Evolutionary conservation across 2,329 filamentous ascomycete species (phyloP), one percentile per base, ranked within the genome.

Genomic region (Hymenoscyphus fraxineus): DNA sequence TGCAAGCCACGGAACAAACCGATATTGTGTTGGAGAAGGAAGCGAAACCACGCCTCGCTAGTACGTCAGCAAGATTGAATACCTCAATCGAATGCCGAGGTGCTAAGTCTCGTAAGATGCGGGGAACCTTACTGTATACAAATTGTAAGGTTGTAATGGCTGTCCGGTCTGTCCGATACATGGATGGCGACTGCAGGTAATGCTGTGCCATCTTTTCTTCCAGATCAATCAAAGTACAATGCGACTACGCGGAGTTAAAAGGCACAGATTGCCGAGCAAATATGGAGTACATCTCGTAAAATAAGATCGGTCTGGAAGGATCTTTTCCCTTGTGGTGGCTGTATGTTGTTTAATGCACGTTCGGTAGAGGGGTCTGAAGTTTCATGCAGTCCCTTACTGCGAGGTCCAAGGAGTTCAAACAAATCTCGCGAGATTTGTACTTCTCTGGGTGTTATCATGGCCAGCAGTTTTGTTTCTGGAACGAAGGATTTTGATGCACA

Each of bases 11-110:
- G 47, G 47, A 54, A 27, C n/a, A 27, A 27, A 13, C 47, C 47
- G 47, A 54, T 54, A 54, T 54, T 54, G 47, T 54, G 22, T 54
- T 54, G 10, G n/a, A 54, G 19, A 54, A 54, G 47, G 47, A 54
- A 22, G 22, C 19, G 27, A 54, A 54, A 22, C 19, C 19, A 22
- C 19, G 10, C n/a, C 47, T 54, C 47, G n/a, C 47, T 31, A 54
- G 22, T 54, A 54, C 47, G 19, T 54, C 47, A 54, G 19, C 47
- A 54, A 54, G 47, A 22, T 54, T 10, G 19, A 27, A 13, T 3
- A 27, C n/a, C 6, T 2, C 47, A 54, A 22, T 54, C 47, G 47
- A 27, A 22, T 54, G 19, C 47, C 47, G 47, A 54, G 47, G 47
- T 54, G 22, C 22, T 54, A 22, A 54, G 47, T 54, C 22, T 27